Conservation (phyloP, 2,329 filamentous ascomycete genomes). For the Hypoxylon rubiginosum region DNA sequence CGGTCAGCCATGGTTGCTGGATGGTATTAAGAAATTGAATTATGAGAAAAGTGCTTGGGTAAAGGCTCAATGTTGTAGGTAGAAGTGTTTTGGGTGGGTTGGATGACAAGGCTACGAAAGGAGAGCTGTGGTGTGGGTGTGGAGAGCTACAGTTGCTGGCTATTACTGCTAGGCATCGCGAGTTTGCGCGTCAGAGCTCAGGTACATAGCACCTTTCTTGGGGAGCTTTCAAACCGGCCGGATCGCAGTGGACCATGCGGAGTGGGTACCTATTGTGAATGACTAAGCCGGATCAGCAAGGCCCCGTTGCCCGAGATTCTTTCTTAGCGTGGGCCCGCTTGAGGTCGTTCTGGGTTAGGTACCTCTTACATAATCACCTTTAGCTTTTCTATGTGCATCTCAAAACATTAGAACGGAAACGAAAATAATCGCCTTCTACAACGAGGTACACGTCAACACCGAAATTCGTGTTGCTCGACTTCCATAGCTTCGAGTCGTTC, state of each 20-base stretch:
- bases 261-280: neutral
- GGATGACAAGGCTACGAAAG: conserved; percentile 41
- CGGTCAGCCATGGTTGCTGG: conserved; percentile 85
- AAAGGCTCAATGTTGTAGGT: conserved; percentile 23
- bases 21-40: conserved; percentile 30
- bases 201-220: conserved; percentile 21
- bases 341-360: neutral
- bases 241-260: neutral
- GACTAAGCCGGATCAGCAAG: conserved; percentile 4
- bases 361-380: conserved; percentile 21
- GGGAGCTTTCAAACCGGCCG: conserved; percentile 1
- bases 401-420: neutral
- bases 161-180: conserved; percentile 46
- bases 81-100: conserved; percentile 31
- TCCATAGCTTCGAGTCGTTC: conserved; percentile 3
- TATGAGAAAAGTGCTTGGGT: conserved; percentile 19
- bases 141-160: conserved; percentile 39
- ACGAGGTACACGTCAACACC: conserved; percentile 21
- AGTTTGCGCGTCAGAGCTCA: conserved; percentile 48
- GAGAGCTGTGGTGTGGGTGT: conserved; percentile 41
- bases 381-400: neutral
- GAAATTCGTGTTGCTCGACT: conserved; percentile 11
- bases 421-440: neutral
- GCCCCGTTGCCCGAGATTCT: neutral
- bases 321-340: too few species aligned